These are phyloP conservation scores for Flammula alnicola DNA, from an alignment of 1,284 basidiomycete species.

Conservation along the genomic window DNA sequence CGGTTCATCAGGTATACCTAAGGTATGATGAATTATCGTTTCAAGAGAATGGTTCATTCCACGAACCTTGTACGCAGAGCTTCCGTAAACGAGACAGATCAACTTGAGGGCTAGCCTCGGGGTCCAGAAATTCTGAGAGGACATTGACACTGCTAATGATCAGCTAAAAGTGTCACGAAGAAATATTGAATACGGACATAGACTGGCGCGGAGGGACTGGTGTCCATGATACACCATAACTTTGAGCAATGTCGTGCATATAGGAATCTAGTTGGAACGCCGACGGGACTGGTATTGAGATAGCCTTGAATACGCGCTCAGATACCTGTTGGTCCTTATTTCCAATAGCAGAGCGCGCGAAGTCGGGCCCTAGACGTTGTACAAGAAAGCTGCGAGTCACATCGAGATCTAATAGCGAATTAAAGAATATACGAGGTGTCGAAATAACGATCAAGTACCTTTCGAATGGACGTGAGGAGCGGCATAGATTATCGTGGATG, in stretches of 20 bases:
- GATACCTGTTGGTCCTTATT: slow-evolving; percentile 63
- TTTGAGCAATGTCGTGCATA: slow-evolving; percentile 55
- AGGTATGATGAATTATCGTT: slow-evolving; percentile 10
- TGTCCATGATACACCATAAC: slow-evolving; percentile 62
- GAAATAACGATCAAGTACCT: slow-evolving; percentile 45
- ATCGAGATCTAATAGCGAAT: slow-evolving; percentile 53
- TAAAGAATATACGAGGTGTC: slow-evolving; percentile 8
- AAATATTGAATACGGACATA: slow-evolving; percentile 43
- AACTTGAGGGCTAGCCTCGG: slow-evolving; percentile 51
- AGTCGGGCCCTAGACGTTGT: slow-evolving; percentile 59
- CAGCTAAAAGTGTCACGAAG: slow-evolving; percentile 12
- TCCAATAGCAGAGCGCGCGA: slow-evolving; percentile 53
- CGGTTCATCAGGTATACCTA: slow-evolving; percentile 74
- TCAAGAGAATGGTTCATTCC: not conserved
- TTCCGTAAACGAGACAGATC: slow-evolving; percentile 57
- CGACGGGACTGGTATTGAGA: slow-evolving; percentile 57
- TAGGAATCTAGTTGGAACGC: slow-evolving; percentile 59
- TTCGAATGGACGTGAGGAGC: slow-evolving; percentile 58
- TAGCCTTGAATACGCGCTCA: slow-evolving; percentile 52
- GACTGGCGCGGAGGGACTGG: slow-evolving; percentile 65
- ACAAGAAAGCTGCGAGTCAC: slow-evolving; percentile 57
- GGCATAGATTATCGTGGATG: slow-evolving; percentile 68
- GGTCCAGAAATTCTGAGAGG: slow-evolving; percentile 64
- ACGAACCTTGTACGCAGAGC: slow-evolving; percentile 58
- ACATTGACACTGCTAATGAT: slow-evolving; percentile 39